phyloP scores from a whole-genome alignment of 2,329 filamentous ascomycete genomes.

The Rhynchosporium graminicola region DNA sequence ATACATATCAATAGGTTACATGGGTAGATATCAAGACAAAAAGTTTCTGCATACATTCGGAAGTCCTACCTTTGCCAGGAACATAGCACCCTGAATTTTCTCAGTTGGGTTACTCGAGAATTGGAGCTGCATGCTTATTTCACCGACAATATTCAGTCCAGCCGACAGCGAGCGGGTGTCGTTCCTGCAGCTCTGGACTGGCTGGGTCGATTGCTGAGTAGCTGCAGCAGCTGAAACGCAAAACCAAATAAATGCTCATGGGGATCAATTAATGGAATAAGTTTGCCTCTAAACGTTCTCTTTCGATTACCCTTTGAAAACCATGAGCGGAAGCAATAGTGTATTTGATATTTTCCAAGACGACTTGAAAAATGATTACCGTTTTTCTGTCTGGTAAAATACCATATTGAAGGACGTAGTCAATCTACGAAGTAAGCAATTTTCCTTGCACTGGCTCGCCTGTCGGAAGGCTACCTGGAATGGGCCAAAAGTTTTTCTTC shows the following conservation, averaged over 20 bases:
- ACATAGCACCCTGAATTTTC: background rate
- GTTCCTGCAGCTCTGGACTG: constrained; percentile 7
- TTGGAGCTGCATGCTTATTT: background rate
- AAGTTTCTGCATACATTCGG: background rate
- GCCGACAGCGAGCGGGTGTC: constrained; percentile 2
- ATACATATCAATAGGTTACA: constrained; percentile 17
- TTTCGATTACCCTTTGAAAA: no score
- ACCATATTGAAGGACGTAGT: no score
- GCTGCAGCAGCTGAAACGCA: background rate
- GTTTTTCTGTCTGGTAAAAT: no score
- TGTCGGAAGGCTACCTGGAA: no score
- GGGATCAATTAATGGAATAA: no score
- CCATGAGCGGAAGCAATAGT: no score
- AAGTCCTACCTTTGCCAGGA: background rate
- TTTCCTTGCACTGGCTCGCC: no score
- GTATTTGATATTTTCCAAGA: no score
- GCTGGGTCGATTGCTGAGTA: background rate
- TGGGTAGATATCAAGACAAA: constrained; percentile 1
- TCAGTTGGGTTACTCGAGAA: background rate
- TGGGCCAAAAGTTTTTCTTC: no score
- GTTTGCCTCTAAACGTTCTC: no score
- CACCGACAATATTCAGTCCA: constrained; percentile 11
- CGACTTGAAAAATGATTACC: no score
- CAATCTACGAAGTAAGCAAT: no score
- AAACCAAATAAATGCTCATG: background rate